Evolutionary conservation across 371 early-diverging fungal species (phyloP), one percentile per base, ranked within the genome.

Genomic region (Syncephalastrum contaminatum): DNA sequence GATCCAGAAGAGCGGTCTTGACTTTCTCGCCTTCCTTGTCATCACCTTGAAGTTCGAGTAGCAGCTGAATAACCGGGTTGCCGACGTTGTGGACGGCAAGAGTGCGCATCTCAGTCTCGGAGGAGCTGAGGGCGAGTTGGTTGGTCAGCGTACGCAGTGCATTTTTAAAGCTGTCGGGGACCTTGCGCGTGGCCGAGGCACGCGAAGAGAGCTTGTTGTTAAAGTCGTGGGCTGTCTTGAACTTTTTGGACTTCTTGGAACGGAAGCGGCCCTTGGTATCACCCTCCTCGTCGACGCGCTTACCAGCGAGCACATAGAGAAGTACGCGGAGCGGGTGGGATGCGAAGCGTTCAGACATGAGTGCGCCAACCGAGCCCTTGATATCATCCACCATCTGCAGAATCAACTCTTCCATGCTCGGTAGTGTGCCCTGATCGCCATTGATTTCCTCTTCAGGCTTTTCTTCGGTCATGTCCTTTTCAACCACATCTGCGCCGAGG

Each of bases 51-150:
- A 83, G 67, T 53, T 85, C 82, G 50, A 88, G 56, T 20, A 88
- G 60, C n/a, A 83, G 66, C 72, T 93, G 94, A 43, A 93, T 66
- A 0, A 91, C 89, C 1, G 92, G 92, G 67, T 82, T 91, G 36
- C 89, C 91, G 6, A 89, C 83, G 24, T 79, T 75, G 57, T 90
- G 82, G 1, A 82, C 77, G 4, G 88, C 83, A 36, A 85, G 68
- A 0, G 72, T 69, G 21, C 88, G 83, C 14, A 88, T 71, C 50
- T 83, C 82, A 5, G 81, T 71, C 46, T 85, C 86, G 7, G 68
- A 65, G 40, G 85, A 63, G 6, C 72, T 80, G 13, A 63, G 67
- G 49, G 80, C 76, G 56, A 91, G 66, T 27, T 79, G 73, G 4
- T 70, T 70, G n/a, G 80, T 80, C 21, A 90, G 73, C 2, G 67